phyloP scores from a whole-genome alignment of 768 basidiomycete species.

The Cystofilobasidium bisporidii region DNA sequence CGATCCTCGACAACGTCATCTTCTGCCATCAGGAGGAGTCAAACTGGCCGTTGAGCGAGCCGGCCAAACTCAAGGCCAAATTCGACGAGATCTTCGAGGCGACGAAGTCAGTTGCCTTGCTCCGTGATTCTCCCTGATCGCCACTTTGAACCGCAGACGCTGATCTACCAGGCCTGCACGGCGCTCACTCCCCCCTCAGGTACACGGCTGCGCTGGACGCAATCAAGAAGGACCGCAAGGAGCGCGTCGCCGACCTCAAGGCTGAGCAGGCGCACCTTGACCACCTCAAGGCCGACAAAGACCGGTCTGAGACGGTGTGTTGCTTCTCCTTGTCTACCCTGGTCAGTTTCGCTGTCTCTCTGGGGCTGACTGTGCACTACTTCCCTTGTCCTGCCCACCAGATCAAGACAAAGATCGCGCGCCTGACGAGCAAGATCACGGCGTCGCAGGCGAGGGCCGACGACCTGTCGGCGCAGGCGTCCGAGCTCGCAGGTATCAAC shows the following conservation, averaged over 20 bases:
- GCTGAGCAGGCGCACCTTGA: constrained; percentile 80
- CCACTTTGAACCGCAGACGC: neutral
- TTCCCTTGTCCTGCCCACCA: neutral
- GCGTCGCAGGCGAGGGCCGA: constrained; percentile 67
- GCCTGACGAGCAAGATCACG: constrained; percentile 54
- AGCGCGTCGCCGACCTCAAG: constrained; percentile 80
- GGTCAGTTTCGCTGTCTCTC: too few relatives aligned
- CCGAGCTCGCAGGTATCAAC: constrained; percentile 49
- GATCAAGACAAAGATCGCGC: constrained; percentile 56
- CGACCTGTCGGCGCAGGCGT: constrained; percentile 56
- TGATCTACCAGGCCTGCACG: too few relatives aligned
- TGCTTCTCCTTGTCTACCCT: too few relatives aligned
- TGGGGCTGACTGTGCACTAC: constrained; percentile 45
- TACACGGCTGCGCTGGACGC: constrained; percentile 94
- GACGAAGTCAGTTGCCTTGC: constrained; percentile 54
- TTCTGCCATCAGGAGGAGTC: constrained; percentile 99
- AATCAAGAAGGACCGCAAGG: constrained; percentile 83
- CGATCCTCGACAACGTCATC: constrained; percentile 98
- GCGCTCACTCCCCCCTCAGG: constrained; percentile 43
- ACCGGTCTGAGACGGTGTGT: constrained; percentile 61
- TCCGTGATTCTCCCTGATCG: neutral
- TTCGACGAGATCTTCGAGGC: constrained; percentile 99
- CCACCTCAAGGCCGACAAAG: constrained; percentile 67
- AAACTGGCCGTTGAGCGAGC: constrained; percentile 93
- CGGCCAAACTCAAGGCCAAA: constrained; percentile 87